Percentiles rank a stretch among this genome's conserved stretches.
Evolutionary conservation across 768 basidiomycete genomes (phyloP).

Genomic region (Lentinula sp.): DNA sequence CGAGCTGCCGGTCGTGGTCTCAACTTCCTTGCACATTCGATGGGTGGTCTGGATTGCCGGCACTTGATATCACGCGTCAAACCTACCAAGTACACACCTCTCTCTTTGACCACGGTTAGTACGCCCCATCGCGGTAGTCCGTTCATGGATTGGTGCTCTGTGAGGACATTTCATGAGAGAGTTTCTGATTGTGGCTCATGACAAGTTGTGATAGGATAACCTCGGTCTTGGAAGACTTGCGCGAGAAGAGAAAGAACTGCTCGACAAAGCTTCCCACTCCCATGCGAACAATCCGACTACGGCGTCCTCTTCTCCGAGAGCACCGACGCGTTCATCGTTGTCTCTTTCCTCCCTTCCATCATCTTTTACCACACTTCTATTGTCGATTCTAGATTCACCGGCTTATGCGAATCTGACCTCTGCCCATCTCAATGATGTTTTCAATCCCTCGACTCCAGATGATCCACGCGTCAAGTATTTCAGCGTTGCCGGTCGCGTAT

Average conservation of each 20-base stretch:
- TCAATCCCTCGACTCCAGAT: conserved; percentile 81
- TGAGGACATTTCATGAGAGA: conserved; percentile 26
- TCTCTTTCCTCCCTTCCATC: conserved; percentile 67
- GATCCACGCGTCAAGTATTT: conserved; percentile 85
- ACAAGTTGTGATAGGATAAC: conserved; percentile 51
- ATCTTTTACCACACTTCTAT: conserved; percentile 80
- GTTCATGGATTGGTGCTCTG: conserved; percentile 99
- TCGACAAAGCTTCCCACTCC: background rate
- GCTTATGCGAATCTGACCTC: conserved; percentile 95
- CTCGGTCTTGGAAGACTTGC: conserved; percentile 76
- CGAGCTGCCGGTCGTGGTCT: conserved; percentile 71
- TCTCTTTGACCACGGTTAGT: conserved; percentile 82
- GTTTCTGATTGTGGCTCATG: conserved; percentile 3
- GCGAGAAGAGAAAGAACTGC: background rate
- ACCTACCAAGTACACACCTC: conserved; percentile 76
- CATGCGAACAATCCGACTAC: background rate
- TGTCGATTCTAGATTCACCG: conserved; percentile 90
- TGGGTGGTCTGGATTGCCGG: conserved; percentile 96
- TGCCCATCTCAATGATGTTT: conserved; percentile 66
- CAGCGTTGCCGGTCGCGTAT: conserved; percentile 78
- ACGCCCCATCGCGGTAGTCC: conserved; percentile 96
- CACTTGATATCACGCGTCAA: conserved; percentile 84
- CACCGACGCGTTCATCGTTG: conserved; percentile 30
- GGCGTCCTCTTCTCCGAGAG: conserved; percentile 10
- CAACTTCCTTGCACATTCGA: conserved; percentile 94